These are phyloP conservation scores for Exobasidium cylindrosporum DNA, from an alignment of 1,284 basidiomycete genomes.

Conservation along the genomic window DNA sequence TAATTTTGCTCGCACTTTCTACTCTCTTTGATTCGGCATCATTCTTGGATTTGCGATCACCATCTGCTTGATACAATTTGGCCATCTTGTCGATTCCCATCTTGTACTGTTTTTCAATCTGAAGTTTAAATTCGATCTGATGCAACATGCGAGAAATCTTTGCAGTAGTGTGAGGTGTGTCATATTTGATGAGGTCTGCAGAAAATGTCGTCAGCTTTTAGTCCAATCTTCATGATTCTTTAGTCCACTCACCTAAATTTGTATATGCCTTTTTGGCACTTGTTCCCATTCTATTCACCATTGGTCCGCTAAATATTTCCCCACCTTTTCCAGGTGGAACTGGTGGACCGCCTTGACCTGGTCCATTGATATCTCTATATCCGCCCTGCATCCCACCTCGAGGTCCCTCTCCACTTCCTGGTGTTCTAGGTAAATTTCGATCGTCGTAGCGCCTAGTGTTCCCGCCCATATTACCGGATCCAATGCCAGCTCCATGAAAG, in stretches of 20 bases:
- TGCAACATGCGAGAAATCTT: conserved; percentile 98
- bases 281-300: conserved; percentile 41
- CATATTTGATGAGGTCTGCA: conserved; percentile 88
- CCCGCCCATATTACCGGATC: not conserved
- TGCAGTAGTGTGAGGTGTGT: conserved; percentile 90
- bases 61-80: conserved; percentile 79
- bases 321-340: not conserved
- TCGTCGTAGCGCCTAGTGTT: conserved; percentile 23
- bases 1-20: conserved; percentile 94
- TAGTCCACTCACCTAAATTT: conserved; percentile 41
- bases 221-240: too few relatives aligned
- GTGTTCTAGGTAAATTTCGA: conserved; percentile 25
- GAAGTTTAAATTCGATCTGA: conserved; percentile 97
- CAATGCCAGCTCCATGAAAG: conserved; percentile 12
- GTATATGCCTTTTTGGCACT: conserved; percentile 43
- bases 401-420: conserved; percentile 16
- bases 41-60: conserved; percentile 68
- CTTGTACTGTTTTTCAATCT: conserved; percentile 98
- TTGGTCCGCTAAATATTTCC: not conserved
- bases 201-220: not conserved
- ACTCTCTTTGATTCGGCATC: conserved; percentile 91
- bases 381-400: conserved; percentile 15
- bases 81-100: conserved; percentile 99
- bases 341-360: conserved; percentile 6
- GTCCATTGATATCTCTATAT: conserved; percentile 14